These are phyloP conservation scores for Urostyla sp. DNA, from an alignment of 73 alveolate species.

Conservation along the genomic window DNA sequence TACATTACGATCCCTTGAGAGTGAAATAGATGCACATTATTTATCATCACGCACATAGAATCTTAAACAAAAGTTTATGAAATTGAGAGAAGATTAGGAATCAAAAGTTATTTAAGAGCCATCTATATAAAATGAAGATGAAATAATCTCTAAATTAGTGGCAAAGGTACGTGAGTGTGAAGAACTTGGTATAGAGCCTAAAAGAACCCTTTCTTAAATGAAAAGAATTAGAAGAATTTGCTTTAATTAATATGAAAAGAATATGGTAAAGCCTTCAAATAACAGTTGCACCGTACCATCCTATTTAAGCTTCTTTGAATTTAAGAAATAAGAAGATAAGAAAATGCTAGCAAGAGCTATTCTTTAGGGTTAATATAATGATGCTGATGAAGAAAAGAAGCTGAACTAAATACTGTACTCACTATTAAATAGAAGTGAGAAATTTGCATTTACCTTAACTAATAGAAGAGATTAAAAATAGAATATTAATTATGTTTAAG, in stretches of 20 bases:
- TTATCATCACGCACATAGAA: too few relatives aligned
- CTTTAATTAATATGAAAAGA: not conserved
- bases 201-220: slow-evolving; percentile 13
- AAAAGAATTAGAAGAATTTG: slow-evolving; percentile 27
- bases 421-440: slow-evolving; percentile 5
- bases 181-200: not conserved
- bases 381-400: slow-evolving; percentile 25
- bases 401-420: not conserved
- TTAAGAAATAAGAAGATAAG: not conserved
- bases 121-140: too few relatives aligned
- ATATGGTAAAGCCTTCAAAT: slow-evolving; percentile 14
- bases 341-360: slow-evolving; percentile 9
- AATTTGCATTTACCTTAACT: not conserved
- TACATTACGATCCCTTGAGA: too few relatives aligned
- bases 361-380: slow-evolving; percentile 8
- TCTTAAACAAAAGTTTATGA: too few relatives aligned
- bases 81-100: too few relatives aligned
- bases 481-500: slow-evolving; percentile 18
- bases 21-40: too few relatives aligned
- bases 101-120: too few relatives aligned
- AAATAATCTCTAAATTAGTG: too few relatives aligned
- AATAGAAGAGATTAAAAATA: slow-evolving; percentile 9
- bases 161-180: too few relatives aligned
- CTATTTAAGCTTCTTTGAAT: slow-evolving; percentile 12
- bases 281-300: slow-evolving; percentile 1